Base-by-base conservation (phyloP, 2,329 filamentous ascomycete genomes). In the Thelonectria blattea region DNA sequence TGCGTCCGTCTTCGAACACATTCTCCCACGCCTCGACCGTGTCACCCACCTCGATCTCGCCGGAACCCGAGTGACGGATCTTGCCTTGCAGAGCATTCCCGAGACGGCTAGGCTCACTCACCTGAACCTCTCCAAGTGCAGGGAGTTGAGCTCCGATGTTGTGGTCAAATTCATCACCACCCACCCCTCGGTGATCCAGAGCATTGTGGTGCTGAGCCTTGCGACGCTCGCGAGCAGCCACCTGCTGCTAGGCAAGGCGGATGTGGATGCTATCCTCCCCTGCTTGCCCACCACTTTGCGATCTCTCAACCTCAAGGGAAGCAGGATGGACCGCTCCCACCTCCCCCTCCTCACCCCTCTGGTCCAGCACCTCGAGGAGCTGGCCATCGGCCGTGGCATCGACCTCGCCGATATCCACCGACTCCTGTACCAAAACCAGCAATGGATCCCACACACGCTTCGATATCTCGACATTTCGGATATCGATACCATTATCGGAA, bases 21-120 rank as follows among this genome's bases (percentile, higher is more conserved):
- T 94, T 15, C 80, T 95, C 11, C 89, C 91, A n/a, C 85, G 86
- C n/a, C 80, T 94, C 49, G 74, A 80, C 24, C 81, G 84, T 56
- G 78, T 93, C 55, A 94, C 91, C 1, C 91, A 93, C 72, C 84
- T 95, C 39, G 91, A 95, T 71, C 82, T 93, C n/a, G 86, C 89
- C 10, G 90, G 91, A 66, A 93, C 91, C 1, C 85, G 89, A 66
- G 86, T 95, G 68, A 93, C 88, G 34, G 86, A 92, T 73, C 79
- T 81, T 22, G 91, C 91, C 5, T 81, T 95, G 15, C 79, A 84
- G 67, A 86, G 86, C 18, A 91, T 94, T 63, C 90, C 91, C 1
- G 72, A 81, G n/a, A 88, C 88, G 5, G 91, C 91, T 11, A 81
- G 80, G 63, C 83, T 94, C 65, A 93, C 89, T 1, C 91, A 95